Evolutionary conservation across 805 yeast genomes (phyloP).

Genomic region (Schwanniomyces vanrijiae): DNA sequence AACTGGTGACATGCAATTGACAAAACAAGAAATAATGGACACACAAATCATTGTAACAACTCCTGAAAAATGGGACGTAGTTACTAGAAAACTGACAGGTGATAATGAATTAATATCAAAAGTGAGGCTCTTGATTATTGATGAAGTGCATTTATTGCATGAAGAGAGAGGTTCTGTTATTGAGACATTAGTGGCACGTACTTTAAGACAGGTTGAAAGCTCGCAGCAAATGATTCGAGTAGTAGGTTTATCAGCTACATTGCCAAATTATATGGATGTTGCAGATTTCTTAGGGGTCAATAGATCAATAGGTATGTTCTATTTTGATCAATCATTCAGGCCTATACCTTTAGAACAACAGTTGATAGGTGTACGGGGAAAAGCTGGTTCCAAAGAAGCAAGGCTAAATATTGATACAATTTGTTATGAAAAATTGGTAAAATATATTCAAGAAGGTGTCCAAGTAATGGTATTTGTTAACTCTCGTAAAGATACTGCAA

Average conservation of each 20-base stretch:
- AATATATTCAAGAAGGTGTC: constrained; percentile 64
- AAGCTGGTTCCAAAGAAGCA: constrained; percentile 72
- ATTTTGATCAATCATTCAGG: constrained; percentile 87
- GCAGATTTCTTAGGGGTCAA: constrained; percentile 94
- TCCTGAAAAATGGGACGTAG: constrained; percentile 98
- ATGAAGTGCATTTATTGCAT: constrained; percentile 93
- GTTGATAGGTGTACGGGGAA: constrained; percentile 82
- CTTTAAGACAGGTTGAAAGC: constrained; percentile 91
- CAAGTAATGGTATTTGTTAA: constrained; percentile 98
- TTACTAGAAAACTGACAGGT: constrained; percentile 88
- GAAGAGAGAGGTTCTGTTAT: constrained; percentile 98
- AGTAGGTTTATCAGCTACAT: constrained; percentile 91
- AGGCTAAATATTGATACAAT: constrained; percentile 73
- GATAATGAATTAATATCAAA: constrained; percentile 82
- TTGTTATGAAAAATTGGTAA: constrained; percentile 72
- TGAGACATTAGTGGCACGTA: constrained; percentile 92
- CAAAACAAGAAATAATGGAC: constrained; percentile 71
- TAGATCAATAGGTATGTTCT: constrained; percentile 87
- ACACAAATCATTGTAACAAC: constrained; percentile 93
- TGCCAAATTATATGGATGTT: constrained; percentile 89
- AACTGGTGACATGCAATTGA: constrained; percentile 94
- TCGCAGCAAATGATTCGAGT: constrained; percentile 91
- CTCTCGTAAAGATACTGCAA: constrained; percentile 80
- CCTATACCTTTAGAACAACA: constrained; percentile 93
- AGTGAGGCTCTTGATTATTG: constrained; percentile 84